These are phyloP conservation scores for Paramecium primaurelia DNA, from an alignment of 73 alveolate species.

Conservation along the genomic window DNA sequence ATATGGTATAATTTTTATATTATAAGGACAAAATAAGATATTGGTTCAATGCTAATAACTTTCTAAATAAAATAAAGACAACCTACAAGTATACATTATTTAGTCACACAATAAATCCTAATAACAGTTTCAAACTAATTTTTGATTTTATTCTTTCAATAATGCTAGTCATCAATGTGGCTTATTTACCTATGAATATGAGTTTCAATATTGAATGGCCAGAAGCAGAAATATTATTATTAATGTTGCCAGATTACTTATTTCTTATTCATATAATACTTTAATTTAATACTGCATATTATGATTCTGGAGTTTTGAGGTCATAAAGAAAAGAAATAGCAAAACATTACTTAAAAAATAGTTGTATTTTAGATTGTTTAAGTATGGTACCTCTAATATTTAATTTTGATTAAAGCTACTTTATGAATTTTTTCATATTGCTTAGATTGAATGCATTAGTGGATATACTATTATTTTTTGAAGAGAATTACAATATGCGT, in stretches of 20 bases:
- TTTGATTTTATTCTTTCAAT: not conserved
- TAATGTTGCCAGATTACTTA: slow-evolving; percentile 54
- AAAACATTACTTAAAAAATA: slow-evolving; percentile 17
- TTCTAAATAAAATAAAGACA: not conserved
- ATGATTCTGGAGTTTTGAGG: slow-evolving; percentile 67
- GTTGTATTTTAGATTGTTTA: not conserved
- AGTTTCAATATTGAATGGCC: not conserved
- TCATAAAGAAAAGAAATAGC: slow-evolving; percentile 65
- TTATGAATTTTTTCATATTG: not conserved
- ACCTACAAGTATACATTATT: not conserved
- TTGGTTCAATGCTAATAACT: not conserved
- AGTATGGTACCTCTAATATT: not conserved
- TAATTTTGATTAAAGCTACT: not conserved
- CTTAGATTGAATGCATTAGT: not conserved
- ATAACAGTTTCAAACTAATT: not conserved
- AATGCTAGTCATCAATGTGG: not conserved
- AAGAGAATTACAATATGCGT: not conserved
- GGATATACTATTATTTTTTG: not conserved
- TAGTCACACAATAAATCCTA: not conserved
- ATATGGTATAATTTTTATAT: not conserved
- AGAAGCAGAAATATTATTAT: not conserved
- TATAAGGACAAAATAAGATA: not conserved
- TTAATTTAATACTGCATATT: slow-evolving; percentile 74
- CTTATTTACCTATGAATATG: not conserved
- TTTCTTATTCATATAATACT: slow-evolving; percentile 65